A percentile compares a stretch with the other conserved stretches of the same genome.
Conservation (phyloP, 495 filamentous ascomycete genomes). For the Baudoinia panamericana region DNA sequence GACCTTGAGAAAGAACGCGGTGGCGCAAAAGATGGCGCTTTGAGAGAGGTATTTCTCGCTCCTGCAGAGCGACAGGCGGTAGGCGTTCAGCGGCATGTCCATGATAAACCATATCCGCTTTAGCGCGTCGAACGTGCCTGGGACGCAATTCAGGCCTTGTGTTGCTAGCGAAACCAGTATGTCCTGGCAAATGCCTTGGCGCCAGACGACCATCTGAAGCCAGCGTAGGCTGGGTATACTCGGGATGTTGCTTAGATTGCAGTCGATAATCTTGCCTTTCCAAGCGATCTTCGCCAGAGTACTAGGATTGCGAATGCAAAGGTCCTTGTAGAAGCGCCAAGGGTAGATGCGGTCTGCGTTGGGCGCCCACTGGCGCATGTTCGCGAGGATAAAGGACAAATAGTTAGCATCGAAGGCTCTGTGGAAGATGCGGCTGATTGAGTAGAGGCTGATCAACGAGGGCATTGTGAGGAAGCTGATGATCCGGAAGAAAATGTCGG, state of each 20-base stretch:
- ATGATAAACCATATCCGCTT: constrained; percentile 56
- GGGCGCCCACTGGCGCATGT: constrained; percentile 32
- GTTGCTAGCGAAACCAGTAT: constrained; percentile 42
- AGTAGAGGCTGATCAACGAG: constrained; percentile 43
- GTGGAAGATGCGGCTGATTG: constrained; percentile 45
- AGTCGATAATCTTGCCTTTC: constrained; percentile 5
- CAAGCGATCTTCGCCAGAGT: constrained; percentile 19
- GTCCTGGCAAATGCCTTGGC: constrained; percentile 37
- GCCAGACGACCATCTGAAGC: constrained; percentile 40
- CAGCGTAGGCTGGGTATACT: constrained; percentile 38
- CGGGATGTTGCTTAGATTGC: constrained; percentile 17
- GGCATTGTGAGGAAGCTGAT: constrained; percentile 36
- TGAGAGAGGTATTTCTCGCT: constrained; percentile 38
- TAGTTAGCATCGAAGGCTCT: constrained; percentile 34
- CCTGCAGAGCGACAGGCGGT: constrained; percentile 38
- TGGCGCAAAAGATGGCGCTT: constrained; percentile 40
- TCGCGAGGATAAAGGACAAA: constrained; percentile 32
- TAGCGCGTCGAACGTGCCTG: constrained; percentile 31
- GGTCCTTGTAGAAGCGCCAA: constrained; percentile 36
- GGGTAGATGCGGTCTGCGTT: constrained; percentile 38
- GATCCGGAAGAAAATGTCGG: constrained; percentile 39
- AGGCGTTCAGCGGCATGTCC: constrained; percentile 40
- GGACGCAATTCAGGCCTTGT: constrained; percentile 40
- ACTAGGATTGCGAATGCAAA: constrained; percentile 40
- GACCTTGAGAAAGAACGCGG: constrained; percentile 49